A percentile compares a stretch with the other conserved stretches of the same genome.
These are phyloP conservation scores for Lachancea waltii DNA, from an alignment of 805 yeast genomes.

Conservation along the genomic window DNA sequence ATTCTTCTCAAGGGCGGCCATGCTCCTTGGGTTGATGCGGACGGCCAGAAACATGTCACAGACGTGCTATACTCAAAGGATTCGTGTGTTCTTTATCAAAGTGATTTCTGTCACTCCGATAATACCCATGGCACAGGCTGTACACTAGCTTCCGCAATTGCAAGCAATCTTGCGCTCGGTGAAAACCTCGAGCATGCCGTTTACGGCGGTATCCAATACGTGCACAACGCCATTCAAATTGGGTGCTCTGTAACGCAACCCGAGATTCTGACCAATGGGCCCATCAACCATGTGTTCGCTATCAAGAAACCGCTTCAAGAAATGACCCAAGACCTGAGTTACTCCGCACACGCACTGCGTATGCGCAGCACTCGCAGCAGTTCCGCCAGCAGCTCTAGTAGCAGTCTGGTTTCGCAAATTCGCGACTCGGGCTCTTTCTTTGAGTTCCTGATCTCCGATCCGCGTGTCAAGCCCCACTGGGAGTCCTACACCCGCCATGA, in stretches of 20 bases:
- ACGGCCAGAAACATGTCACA: constrained; percentile 34
- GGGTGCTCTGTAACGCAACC: constrained; percentile 31
- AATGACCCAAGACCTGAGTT: constrained; percentile 32
- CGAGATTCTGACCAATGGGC: constrained; percentile 56
- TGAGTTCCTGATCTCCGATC: constrained; percentile 50
- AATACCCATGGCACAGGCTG: constrained; percentile 91
- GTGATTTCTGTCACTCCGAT: constrained; percentile 39
- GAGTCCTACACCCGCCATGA: constrained; percentile 50
- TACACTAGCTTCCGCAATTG: constrained; percentile 73
- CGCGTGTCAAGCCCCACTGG: constrained; percentile 52
- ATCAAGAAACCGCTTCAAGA: constrained; percentile 31
- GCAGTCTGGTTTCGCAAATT: constrained; percentile 6
- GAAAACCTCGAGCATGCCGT: constrained; percentile 43
- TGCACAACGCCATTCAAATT: constrained; percentile 55
- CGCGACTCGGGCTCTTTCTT: constrained; percentile 31
- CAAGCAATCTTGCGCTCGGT: constrained; percentile 64
- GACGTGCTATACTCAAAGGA: constrained; percentile 49
- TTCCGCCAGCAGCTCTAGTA: constrained; percentile 3
- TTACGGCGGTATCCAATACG: constrained; percentile 52
- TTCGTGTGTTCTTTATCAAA: constrained; percentile 40
- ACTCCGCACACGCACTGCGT: constrained; percentile 18
- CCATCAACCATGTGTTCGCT: constrained; percentile 59
- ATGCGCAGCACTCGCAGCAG: constrained; percentile 1
- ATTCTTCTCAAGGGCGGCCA: constrained; percentile 82
- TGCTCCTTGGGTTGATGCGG: constrained; percentile 36